Percentiles rank a stretch among this genome's conserved stretches.
phyloP scores from a whole-genome alignment of 345 rosid species.

The Citrus hindsii region DNA sequence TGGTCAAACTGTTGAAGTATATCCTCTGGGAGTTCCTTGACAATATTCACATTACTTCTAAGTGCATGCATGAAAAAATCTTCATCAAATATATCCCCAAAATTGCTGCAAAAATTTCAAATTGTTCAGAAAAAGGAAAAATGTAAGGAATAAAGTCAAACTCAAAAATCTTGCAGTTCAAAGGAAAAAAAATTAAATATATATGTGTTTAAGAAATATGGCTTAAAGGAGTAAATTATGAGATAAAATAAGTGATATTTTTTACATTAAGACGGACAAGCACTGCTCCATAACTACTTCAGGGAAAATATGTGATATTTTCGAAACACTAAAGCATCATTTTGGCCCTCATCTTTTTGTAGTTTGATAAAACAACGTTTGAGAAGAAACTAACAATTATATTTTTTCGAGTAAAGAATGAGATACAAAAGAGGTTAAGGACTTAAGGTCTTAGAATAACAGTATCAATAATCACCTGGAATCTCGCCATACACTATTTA shows the following conservation, averaged over 20 bases:
- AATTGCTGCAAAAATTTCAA: slow-evolving; percentile 55
- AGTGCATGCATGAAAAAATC: slow-evolving; percentile 78
- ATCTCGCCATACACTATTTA: slow-evolving; percentile 98
- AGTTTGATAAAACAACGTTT: background rate
- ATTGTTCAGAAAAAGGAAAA: background rate
- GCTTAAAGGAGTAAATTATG: background rate
- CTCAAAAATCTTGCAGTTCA: slow-evolving; percentile 10
- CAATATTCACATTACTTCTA: slow-evolving; percentile 68
- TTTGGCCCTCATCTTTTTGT: background rate
- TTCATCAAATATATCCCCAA: slow-evolving; percentile 93
- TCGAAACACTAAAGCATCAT: background rate
- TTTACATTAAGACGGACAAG: background rate
- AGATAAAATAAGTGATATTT: background rate
- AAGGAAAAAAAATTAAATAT: background rate
- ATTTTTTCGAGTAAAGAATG: no score
- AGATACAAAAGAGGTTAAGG: background rate
- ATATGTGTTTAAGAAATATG: background rate
- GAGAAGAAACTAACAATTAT: background rate
- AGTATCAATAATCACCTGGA: slow-evolving; percentile 62
- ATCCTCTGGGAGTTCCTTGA: slow-evolving; percentile 75
- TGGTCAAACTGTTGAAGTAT: slow-evolving; percentile 75
- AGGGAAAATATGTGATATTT: background rate
- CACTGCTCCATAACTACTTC: background rate
- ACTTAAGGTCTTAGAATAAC: background rate
- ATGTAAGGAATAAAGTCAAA: slow-evolving; percentile 9